Conservation (phyloP, 2,329 filamentous ascomycete species). For the Pseudonectria foliicola region DNA sequence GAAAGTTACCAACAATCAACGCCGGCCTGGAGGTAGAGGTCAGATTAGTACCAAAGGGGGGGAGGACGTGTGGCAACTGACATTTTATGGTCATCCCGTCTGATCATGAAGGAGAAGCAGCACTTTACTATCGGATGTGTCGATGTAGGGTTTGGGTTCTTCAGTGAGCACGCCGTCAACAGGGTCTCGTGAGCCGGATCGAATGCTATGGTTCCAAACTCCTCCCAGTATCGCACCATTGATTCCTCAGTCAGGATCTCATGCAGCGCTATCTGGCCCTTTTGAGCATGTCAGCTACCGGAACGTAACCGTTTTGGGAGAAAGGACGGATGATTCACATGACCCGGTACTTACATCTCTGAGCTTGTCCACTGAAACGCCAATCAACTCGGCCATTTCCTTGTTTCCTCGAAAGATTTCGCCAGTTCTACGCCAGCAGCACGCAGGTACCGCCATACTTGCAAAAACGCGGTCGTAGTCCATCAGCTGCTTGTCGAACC, state of each 20-base stretch:
- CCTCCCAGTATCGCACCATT: conserved; percentile 96
- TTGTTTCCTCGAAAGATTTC: conserved; percentile 98
- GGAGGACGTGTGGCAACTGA: conserved; percentile 42
- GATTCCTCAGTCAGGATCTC: conserved; percentile 95
- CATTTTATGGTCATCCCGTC: conserved; percentile 94
- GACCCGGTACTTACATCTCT: conserved; percentile 87
- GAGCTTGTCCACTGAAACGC: conserved; percentile 82
- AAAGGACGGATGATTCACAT: no score
- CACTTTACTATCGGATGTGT: conserved; percentile 74
- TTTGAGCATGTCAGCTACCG: conserved; percentile 11
- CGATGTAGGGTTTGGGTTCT: conserved; percentile 66
- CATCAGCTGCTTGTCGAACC: conserved; percentile 95
- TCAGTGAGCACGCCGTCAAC: conserved; percentile 85
- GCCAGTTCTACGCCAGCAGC: conserved; percentile 92
- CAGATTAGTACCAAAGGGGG: conserved; percentile 20
- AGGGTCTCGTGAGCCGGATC: conserved; percentile 91
- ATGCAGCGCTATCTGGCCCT: conserved; percentile 93
- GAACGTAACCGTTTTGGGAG: background rate
- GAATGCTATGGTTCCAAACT: conserved; percentile 96
- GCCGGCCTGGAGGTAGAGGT: conserved; percentile 58
- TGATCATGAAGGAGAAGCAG: conserved; percentile 96
- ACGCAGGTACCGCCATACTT: conserved; percentile 96
- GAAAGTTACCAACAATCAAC: conserved; percentile 92
- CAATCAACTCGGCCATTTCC: conserved; percentile 95
- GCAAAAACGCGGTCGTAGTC: conserved; percentile 98